Conservation (phyloP, 495 filamentous ascomycete genomes). For the Pyronema domesticum region DNA sequence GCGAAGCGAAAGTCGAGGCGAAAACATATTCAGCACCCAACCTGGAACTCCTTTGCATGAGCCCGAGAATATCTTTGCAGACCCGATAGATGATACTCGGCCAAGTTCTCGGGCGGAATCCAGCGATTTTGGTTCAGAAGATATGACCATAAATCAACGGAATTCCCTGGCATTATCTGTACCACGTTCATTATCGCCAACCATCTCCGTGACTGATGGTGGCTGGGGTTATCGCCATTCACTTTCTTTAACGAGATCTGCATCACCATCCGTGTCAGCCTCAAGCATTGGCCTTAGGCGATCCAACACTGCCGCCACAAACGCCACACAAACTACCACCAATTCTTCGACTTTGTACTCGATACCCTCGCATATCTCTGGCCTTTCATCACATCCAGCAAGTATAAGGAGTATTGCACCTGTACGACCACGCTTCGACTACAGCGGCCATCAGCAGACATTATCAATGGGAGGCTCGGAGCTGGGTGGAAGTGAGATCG, state of each 20-base stretch:
- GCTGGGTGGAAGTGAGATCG: not conserved
- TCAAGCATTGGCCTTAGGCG: slow-evolving; percentile 7
- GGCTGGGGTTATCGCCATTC: slow-evolving; percentile 12
- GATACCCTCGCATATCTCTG: slow-evolving; percentile 20
- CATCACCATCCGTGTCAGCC: slow-evolving; percentile 10
- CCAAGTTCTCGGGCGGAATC: not conserved
- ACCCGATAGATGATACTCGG: not conserved
- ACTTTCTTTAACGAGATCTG: slow-evolving; percentile 14
- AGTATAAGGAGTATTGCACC: slow-evolving; percentile 14
- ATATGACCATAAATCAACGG: not conserved
- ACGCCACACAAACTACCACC: slow-evolving; percentile 13
- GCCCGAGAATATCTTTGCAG: not conserved
- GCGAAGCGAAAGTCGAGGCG: not conserved
- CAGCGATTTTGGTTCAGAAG: not conserved
- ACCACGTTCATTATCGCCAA: slow-evolving; percentile 1
- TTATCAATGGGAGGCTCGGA: slow-evolving; percentile 13
- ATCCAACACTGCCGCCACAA: slow-evolving; percentile 16
- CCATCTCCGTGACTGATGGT: slow-evolving; percentile 11
- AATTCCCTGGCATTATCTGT: not conserved
- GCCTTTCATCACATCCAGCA: slow-evolving; percentile 15
- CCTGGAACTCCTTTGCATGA: not conserved
- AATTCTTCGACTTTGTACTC: slow-evolving; percentile 20
- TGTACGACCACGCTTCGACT: slow-evolving; percentile 17
- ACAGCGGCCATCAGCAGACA: slow-evolving; percentile 19
- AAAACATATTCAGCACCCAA: not conserved